A percentile compares a stretch with the other conserved stretches of the same genome.
Evolutionary conservation across 2,329 filamentous ascomycete species (phyloP).

Genomic region (Colletotrichum brevisporum): DNA sequence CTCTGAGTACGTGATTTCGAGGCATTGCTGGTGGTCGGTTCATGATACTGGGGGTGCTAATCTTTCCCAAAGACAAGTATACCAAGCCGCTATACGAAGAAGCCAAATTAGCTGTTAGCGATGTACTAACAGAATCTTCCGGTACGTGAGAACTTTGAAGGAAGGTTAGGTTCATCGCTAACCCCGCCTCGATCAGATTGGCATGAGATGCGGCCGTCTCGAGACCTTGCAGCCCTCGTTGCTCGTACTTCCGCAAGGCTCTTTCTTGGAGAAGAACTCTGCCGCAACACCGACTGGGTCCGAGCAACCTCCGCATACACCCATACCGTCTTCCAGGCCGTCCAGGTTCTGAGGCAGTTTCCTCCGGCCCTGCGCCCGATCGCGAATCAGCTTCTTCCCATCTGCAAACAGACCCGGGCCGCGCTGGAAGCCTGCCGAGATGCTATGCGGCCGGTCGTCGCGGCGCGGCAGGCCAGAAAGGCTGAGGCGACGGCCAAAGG

Average conservation of each 20-base stretch:
- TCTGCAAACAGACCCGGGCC: slow-evolving; percentile 51
- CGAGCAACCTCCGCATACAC: slow-evolving; percentile 58
- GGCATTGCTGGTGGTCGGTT: background rate
- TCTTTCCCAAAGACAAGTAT: background rate
- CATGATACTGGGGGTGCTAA: too few relatives aligned
- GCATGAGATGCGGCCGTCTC: background rate
- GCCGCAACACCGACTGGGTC: slow-evolving; percentile 63
- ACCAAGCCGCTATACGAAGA: slow-evolving; percentile 1
- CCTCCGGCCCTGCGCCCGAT: slow-evolving; percentile 56
- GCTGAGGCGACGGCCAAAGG: background rate
- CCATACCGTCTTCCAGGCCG: slow-evolving; percentile 52
- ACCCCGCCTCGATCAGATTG: background rate
- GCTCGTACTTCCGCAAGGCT: background rate
- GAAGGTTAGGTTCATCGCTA: background rate
- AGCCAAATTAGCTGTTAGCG: background rate
- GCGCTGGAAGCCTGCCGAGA: slow-evolving; percentile 52
- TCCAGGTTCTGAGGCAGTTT: slow-evolving; percentile 55
- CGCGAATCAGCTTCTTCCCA: slow-evolving; percentile 60
- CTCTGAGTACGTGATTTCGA: background rate
- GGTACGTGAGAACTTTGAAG: background rate
- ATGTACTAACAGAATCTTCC: background rate
- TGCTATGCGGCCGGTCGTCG: background rate
- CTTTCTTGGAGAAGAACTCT: slow-evolving; percentile 54
- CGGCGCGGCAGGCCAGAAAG: background rate
- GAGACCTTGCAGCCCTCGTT: background rate